Evolutionary conservation across 768 basidiomycete species (phyloP), one percentile per base, ranked within the genome.

Genomic region (Crepidotus variabilis): DNA sequence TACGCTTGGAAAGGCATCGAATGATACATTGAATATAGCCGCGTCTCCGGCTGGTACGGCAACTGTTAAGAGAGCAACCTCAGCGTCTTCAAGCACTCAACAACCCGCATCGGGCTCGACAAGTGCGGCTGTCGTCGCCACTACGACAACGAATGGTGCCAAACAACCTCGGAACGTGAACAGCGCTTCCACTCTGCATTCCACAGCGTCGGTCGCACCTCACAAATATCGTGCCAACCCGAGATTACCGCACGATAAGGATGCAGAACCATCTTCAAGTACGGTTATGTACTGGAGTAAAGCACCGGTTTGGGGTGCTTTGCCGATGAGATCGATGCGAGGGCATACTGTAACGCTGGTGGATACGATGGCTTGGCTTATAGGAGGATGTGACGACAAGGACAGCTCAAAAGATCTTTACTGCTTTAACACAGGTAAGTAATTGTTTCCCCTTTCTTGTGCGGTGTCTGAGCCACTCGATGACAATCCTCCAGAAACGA

Each of bases 381-480:
- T 95, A 62, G 94, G 94, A 8, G 94, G 94, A 1, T 92, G 90
- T 60, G 93, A 95, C 60, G 90, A 90, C 57, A 82, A 81, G 63
- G 86, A 84, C 14, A 85, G 83, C 56, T 85, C 81, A 70, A 81
- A 78, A 61, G 90, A 94, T 54, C 78, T 94, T 2, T 91, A 88
- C 63, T 91, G 86, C 61, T 92, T 94, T 62, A 92, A 96, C 67
- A 89, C 82, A 0, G 92, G 92, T 90, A 52, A 59, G 74, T 63
- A 9, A 43, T 50, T 7, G 16, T 32, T 59, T 45, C 21, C 55
- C 55, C 24, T 52, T 54, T 45, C 22, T 49, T 43, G 34, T 49
- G 52, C 35, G 6, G 23, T 45, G 32, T 46, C 39, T n/a, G 50
- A 16, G 5, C 50, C 6, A 45, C 18, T 34, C n/a, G n/a, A n/a